Base-by-base conservation (phyloP, 495 filamentous ascomycete species). In the Penicillium steckii region DNA sequence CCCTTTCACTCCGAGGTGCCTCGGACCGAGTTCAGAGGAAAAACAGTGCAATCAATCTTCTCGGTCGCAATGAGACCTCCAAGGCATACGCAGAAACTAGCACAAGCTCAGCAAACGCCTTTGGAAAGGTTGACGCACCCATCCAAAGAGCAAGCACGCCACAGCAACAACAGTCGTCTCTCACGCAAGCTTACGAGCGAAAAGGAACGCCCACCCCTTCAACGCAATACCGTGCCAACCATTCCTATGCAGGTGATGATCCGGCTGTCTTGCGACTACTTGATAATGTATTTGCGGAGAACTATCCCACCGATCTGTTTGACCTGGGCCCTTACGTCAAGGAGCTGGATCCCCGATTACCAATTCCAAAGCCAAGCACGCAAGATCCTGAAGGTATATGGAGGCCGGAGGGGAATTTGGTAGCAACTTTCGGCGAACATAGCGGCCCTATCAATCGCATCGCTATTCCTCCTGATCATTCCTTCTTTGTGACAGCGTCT, bases 401-500 rank as follows among this genome's bases (percentile, higher is more conserved):
- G 95, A 85, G 82, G 59, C 95, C 95, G 0, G 84, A 85, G 52
- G 91, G 95, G 10, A 85, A 78, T 45, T 79, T 96, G 15, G 86
- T 97, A 12, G 89, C 91, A 5, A 87, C 87, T 0, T 93, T 97
- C 60, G 84, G 88, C 1, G 95, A 97, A 64, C 95, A 99, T 62
- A 83, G 77, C 12, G 89, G 79, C 2, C 80, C 89, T 18, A 83
- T 97, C 57, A 96, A 89, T 57, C 82, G 92, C 4, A 83, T 97
- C 12, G 77, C 89, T 4, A 79, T 90, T 19, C 85, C 93, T 2
- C 90, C 95, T 7, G 95, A 97, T 66, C 95, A 99, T 67, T 73
- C 82, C 3, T 99, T 99, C 74, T 99, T 99, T 68, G 79, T 94
- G 23, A 97, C 93, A 0, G 94, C 80, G 4, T 91, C 92, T 10